These are phyloP conservation scores for Trichophyton mentagrophytes DNA, from an alignment of 2,329 filamentous ascomycete species.

Conservation along the genomic window DNA sequence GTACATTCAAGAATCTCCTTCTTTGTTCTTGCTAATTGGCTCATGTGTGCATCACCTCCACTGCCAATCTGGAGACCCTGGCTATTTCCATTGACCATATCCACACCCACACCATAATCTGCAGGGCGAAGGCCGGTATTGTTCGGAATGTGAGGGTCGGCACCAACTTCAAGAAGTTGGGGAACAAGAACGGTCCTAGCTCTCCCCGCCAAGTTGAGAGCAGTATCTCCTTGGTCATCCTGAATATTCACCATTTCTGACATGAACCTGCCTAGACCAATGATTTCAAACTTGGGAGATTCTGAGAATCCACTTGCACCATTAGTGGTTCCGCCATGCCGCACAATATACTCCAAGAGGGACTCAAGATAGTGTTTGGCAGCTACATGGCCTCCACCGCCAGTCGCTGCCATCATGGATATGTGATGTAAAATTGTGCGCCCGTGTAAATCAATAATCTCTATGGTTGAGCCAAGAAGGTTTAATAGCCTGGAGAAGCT, in stretches of 20 bases:
- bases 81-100: constrained; percentile 39
- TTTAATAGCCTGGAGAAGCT: constrained; percentile 87
- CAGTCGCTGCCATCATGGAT: constrained; percentile 87
- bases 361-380: constrained; percentile 95
- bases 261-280: constrained; percentile 87
- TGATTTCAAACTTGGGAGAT: constrained; percentile 44
- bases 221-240: constrained; percentile 88
- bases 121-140: constrained; percentile 74
- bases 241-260: constrained; percentile 92
- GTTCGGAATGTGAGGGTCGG: constrained; percentile 84
- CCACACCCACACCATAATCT: constrained; percentile 85
- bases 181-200: constrained; percentile 95
- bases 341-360: constrained; percentile 83
- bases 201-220: constrained; percentile 80
- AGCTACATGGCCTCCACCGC: constrained; percentile 69
- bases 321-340: constrained; percentile 57
- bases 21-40: constrained; percentile 34
- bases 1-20: constrained; percentile 36
- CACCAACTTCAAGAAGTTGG: constrained; percentile 89
- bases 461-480: constrained; percentile 76
- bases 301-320: constrained; percentile 17
- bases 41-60: constrained; percentile 31
- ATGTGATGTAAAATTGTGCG: constrained; percentile 93
- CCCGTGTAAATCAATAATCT: constrained; percentile 77
- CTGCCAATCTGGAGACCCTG: constrained; percentile 32